phyloP scores from a whole-genome alignment of 2,329 filamentous ascomycete genomes.

The Chaetomiaceae sp. region DNA sequence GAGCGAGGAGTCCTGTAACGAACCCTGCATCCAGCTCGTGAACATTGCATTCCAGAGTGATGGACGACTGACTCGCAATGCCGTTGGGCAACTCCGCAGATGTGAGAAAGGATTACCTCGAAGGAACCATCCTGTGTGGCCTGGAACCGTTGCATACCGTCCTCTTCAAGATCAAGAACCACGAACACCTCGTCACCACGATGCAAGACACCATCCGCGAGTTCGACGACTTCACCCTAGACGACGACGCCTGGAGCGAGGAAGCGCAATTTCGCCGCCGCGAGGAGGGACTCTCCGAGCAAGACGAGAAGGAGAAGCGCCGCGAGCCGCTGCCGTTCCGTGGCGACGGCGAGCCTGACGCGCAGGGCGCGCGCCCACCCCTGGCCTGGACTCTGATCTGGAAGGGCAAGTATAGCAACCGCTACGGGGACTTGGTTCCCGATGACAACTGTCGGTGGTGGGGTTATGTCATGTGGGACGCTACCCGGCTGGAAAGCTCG shows the following conservation, averaged over 20 bases:
- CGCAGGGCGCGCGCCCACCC: constrained; percentile 11
- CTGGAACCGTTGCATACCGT: constrained; percentile 2
- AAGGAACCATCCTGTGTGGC: neutral
- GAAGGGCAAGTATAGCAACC: constrained; percentile 21
- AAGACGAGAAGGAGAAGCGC: constrained; percentile 9
- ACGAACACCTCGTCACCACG: constrained; percentile 29
- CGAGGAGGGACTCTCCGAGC: neutral
- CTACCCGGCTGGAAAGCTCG: neutral
- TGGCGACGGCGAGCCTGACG: constrained; percentile 11
- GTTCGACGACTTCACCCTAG: neutral
- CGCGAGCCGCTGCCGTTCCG: constrained; percentile 11
- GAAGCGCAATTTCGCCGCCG: neutral
- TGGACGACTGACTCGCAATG: neutral
- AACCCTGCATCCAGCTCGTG: neutral
- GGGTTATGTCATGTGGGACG: constrained; percentile 28
- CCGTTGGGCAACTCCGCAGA: neutral
- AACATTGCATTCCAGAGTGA: neutral
- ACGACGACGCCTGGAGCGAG: neutral
- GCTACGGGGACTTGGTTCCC: constrained; percentile 19
- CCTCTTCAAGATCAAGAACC: constrained; percentile 2
- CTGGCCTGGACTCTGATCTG: constrained; percentile 24
- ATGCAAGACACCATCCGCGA: constrained; percentile 25
- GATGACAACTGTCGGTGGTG: constrained; percentile 5
- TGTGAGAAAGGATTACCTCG: neutral
- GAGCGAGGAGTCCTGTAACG: too few relatives aligned